These are phyloP conservation scores for Malus hybrid DNA, from an alignment of 331 rosid species.

Conservation along the genomic window DNA sequence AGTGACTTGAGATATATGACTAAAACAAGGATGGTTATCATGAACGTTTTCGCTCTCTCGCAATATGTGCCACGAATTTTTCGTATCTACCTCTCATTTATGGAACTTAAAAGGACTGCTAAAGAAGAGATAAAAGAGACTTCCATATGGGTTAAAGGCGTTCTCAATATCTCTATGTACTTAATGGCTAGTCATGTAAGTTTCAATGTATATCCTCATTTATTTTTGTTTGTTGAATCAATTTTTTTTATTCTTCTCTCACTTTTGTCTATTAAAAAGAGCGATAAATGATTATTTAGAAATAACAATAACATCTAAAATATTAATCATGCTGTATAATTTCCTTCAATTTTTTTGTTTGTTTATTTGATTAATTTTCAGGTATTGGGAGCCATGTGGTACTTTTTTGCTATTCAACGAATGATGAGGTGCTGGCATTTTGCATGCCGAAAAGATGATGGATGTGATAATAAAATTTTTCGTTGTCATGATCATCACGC, in stretches of 20 bases:
- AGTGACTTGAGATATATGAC: background rate
- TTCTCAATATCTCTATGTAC: conserved; percentile 20
- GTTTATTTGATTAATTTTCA: background rate
- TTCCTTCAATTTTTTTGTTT: too few species aligned
- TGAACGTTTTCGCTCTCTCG: background rate
- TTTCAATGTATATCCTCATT: too few species aligned
- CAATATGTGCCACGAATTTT: background rate
- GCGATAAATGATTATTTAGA: too few species aligned
- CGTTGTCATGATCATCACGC: background rate
- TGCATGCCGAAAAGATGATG: background rate
- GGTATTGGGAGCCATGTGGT: conserved; percentile 35
- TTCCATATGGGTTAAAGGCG: conserved; percentile 19
- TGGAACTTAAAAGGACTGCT: background rate
- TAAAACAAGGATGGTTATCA: background rate
- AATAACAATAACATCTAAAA: too few species aligned
- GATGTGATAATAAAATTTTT: background rate
- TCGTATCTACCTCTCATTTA: background rate
- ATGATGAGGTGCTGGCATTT: conserved; percentile 16
- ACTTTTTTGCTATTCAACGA: conserved; percentile 21
- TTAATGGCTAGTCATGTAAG: conserved; percentile 31
- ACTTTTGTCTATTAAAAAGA: too few species aligned
- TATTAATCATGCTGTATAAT: background rate
- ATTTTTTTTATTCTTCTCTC: too few species aligned
- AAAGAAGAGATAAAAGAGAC: background rate
- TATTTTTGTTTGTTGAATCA: too few species aligned